phyloP scores from a whole-genome alignment of 2,329 filamentous ascomycete species.

The Scytalidium sp. region DNA sequence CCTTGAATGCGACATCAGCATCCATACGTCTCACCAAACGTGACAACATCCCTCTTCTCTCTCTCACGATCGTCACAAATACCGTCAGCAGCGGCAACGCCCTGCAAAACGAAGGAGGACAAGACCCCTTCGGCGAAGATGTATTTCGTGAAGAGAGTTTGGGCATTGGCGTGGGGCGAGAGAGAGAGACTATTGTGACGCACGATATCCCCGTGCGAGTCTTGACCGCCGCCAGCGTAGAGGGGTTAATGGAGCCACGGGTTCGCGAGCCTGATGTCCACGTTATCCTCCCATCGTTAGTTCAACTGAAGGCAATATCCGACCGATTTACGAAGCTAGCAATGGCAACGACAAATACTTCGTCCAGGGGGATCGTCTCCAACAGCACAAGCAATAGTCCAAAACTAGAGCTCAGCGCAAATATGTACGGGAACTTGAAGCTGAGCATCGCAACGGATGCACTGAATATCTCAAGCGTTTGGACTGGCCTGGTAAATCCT shows the following conservation, averaged over 20 bases:
- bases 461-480: conserved; percentile 79
- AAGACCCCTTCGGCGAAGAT: conserved; percentile 42
- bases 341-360: conserved; percentile 35
- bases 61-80: conserved; percentile 82
- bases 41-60: conserved; percentile 80
- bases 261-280: conserved; percentile 92
- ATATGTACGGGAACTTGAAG: conserved; percentile 86
- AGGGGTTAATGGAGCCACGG: conserved; percentile 88
- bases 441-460: conserved; percentile 80
- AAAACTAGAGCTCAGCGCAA: conserved; percentile 83
- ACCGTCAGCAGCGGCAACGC: conserved; percentile 51
- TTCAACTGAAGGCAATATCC: conserved; percentile 89
- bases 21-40: conserved; percentile 91
- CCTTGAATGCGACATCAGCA: conserved; percentile 75
- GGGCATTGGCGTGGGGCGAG: conserved; percentile 57
- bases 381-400: conserved; percentile 38
- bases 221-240: conserved; percentile 77
- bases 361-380: conserved; percentile 11
- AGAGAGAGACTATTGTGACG: conserved; percentile 87
- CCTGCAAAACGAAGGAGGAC: conserved; percentile 28
- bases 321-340: conserved; percentile 93
- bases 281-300: conserved; percentile 81
- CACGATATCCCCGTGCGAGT: conserved; percentile 96
- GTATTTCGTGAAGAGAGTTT: conserved; percentile 46
- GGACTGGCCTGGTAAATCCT: conserved; percentile 84